Evolutionary conservation across 2,329 filamentous ascomycete genomes (phyloP).

Genomic region (Diaporthe destruens): DNA sequence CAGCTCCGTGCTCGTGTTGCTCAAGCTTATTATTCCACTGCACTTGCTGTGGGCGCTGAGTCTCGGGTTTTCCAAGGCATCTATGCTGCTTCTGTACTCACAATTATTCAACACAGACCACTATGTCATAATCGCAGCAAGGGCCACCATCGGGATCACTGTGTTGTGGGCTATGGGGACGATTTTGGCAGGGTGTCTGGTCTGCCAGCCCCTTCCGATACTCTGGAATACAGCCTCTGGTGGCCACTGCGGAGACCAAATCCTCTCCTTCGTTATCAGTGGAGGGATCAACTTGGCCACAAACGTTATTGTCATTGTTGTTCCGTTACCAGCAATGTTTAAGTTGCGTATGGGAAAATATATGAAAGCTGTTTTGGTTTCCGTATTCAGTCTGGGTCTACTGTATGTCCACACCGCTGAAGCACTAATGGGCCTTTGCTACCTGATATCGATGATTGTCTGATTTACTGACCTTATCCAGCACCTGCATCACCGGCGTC

Average conservation of each 20-base stretch:
- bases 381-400: constrained; percentile 12
- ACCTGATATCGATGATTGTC: background rate
- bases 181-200: background rate
- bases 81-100: constrained; percentile 10
- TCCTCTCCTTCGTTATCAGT: constrained; percentile 2
- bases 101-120: constrained; percentile 2
- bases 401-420: constrained; percentile 4
- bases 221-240: background rate
- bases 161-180: background rate
- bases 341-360: constrained; percentile 20
- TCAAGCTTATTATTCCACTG: constrained; percentile 19
- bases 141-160: background rate
- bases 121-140: background rate
- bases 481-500: background rate
- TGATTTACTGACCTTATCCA: background rate
- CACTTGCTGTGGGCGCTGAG: constrained; percentile 12
- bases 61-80: constrained; percentile 18
- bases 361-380: background rate
- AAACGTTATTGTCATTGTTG: constrained; percentile 19
- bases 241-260: constrained; percentile 3
- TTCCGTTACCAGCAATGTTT: constrained; percentile 30
- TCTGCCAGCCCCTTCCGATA: constrained; percentile 16
- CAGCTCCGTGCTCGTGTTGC: background rate
- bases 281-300: constrained; percentile 30
- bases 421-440: background rate